Base-by-base conservation (phyloP, 371 early-diverging fungal genomes). In the Mucor mucedo region DNA sequence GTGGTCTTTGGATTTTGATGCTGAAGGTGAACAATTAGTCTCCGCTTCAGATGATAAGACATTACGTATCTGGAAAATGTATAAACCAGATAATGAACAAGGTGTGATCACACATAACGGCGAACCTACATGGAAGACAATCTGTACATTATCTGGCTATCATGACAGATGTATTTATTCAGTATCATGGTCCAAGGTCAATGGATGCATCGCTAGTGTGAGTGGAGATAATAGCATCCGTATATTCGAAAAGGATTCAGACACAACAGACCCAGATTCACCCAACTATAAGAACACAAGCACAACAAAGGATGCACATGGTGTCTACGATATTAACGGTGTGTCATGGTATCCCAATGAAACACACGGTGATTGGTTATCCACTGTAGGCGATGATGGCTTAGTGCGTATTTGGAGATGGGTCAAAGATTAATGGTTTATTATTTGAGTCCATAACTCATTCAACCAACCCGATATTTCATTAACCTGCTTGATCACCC, bases 1-100 rank as follows among this genome's bases (percentile, higher is more conserved):
- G 3, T 98, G 98, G 98, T 85, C 86, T 0, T 82, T 95, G 4
- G 97, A 96, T 70, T 98, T 97, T 66, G 86, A 94, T 69, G 76
- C 82, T 2, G 71, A 82, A 8, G 98, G 98, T 8, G 77, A 86
- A 42, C 77, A 84, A 39, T 71, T 61, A 85, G 96, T 89, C 1
- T 94, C 96, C 9, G 95, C 89, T 14, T 90, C 93, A 53, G 98
- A 96, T 68, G 98, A 98, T 73, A 83, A 86, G 45, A 90, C 93
- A 1, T 60, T 96, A 35, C 84, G 88, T 52, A 84, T 98, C 40
- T 97, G 98, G 96, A 75, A 80, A 27, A 80, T 86, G 55, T 80
- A 82, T 59, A 60, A 67, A 16, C 78, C 82, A 2, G 74, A 82
- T 21, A 81, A 81, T 63, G 66, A 70, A 56, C 70, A 78, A 61